These are phyloP conservation scores for Oldenlandia corymbosa DNA, from an alignment of 257 asterid genomes.

Conservation along the genomic window DNA sequence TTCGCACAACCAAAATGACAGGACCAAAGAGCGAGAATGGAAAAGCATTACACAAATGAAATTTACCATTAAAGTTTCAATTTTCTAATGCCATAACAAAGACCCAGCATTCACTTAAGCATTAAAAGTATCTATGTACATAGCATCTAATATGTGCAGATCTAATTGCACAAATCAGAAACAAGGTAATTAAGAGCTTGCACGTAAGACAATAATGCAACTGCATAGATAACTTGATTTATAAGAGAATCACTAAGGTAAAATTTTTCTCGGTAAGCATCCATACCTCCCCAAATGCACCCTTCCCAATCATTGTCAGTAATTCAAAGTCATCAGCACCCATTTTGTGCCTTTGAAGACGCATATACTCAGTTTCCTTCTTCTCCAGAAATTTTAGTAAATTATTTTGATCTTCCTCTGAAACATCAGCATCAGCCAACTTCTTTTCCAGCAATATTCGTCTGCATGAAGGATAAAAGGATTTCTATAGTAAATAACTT, in stretches of 20 bases:
- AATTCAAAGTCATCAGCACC: slow-evolving; percentile 91
- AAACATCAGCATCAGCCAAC: slow-evolving; percentile 98
- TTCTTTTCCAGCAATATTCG: slow-evolving; percentile 78
- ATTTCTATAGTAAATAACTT: slow-evolving; percentile 1
- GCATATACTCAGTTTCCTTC: slow-evolving; percentile 99
- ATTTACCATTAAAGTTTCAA: background rate
- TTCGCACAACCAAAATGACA: background rate
- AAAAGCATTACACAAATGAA: background rate
- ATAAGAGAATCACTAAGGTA: background rate
- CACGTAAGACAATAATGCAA: no score
- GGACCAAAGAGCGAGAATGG: background rate
- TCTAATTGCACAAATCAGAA: background rate
- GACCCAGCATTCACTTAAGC: background rate
- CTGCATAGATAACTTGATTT: background rate
- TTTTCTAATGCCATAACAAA: background rate
- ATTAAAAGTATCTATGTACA: background rate
- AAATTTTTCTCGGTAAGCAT: background rate
- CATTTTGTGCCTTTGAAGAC: slow-evolving; percentile 97
- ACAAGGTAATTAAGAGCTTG: background rate
- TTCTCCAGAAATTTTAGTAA: slow-evolving; percentile 78
- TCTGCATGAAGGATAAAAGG: slow-evolving; percentile 41
- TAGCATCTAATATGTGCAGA: background rate
- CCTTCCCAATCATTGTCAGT: slow-evolving; percentile 94
- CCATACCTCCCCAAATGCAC: slow-evolving; percentile 98
- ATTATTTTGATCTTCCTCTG: slow-evolving; percentile 95